phyloP scores from a whole-genome alignment of 2,329 filamentous ascomycete species.

The Aspergillus sp. region DNA sequence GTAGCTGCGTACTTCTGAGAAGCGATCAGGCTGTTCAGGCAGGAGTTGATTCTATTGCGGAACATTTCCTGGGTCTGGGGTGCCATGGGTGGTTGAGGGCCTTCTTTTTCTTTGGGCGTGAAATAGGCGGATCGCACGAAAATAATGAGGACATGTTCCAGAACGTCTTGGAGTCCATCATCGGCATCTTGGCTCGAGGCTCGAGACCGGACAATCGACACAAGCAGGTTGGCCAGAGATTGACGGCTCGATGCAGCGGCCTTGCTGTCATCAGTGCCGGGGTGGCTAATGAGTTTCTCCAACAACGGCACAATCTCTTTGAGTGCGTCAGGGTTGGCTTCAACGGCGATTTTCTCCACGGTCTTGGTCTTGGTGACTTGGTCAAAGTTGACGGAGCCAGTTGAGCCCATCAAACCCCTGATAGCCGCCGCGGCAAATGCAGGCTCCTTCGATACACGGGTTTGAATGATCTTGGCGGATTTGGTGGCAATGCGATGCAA shows the following conservation, averaged over 20 bases:
- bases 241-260: slow-evolving; percentile 42
- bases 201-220: slow-evolving; percentile 43
- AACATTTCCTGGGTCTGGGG: slow-evolving; percentile 46
- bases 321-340: slow-evolving; percentile 46
- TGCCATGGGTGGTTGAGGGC: slow-evolving; percentile 41
- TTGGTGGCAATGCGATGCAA: slow-evolving; percentile 73
- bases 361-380: slow-evolving; percentile 80
- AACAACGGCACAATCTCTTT: slow-evolving; percentile 50
- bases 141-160: slow-evolving; percentile 40
- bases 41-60: slow-evolving; percentile 50
- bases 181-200: slow-evolving; percentile 24
- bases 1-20: slow-evolving; percentile 30
- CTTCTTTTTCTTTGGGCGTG: slow-evolving; percentile 27
- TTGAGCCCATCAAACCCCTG: slow-evolving; percentile 59
- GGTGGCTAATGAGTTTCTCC: slow-evolving; percentile 40
- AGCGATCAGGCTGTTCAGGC: slow-evolving; percentile 46
- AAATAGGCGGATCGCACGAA: slow-evolving; percentile 49
- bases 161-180: slow-evolving; percentile 34
- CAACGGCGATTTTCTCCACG: slow-evolving; percentile 64
- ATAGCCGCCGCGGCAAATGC: slow-evolving; percentile 56
- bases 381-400: slow-evolving; percentile 74
- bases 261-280: slow-evolving; percentile 40
- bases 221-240: slow-evolving; percentile 46
- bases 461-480: slow-evolving; percentile 64
- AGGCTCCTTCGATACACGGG: slow-evolving; percentile 56